These are phyloP conservation scores for Hypoxylon subgilvum DNA, from an alignment of 495 filamentous ascomycete genomes.

Conservation along the genomic window DNA sequence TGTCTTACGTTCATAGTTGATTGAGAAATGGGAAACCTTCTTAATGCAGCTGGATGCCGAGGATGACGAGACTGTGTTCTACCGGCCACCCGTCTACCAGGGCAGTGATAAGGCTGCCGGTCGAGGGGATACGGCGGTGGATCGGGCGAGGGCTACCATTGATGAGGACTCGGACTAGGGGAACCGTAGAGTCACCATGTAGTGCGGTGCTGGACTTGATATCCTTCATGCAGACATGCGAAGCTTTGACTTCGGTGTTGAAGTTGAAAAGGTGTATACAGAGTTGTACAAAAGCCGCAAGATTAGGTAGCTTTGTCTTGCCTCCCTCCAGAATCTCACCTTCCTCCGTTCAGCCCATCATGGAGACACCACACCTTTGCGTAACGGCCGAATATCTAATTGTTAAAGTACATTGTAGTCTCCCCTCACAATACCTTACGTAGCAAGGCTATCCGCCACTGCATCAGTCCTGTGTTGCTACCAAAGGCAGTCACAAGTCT, in stretches of 20 bases:
- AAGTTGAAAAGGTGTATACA: constrained; percentile 24
- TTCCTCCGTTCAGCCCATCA: too few species aligned
- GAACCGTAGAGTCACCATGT: constrained; percentile 18
- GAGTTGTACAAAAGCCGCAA: constrained; percentile 42
- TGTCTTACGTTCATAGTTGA: constrained; percentile 66
- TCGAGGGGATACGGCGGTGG: constrained; percentile 53
- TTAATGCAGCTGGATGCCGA: constrained; percentile 92
- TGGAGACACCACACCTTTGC: not conserved
- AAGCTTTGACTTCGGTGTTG: constrained; percentile 13
- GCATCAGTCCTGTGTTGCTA: too few species aligned
- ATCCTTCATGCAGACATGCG: constrained; percentile 18
- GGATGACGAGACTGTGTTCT: constrained; percentile 82
- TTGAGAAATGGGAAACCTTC: constrained; percentile 98
- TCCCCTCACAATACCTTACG: too few species aligned
- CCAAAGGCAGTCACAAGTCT: too few species aligned
- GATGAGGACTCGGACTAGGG: constrained; percentile 59
- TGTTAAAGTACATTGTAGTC: constrained; percentile 3
- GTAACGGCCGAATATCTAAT: constrained; percentile 3
- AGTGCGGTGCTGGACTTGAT: constrained; percentile 19
- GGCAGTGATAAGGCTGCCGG: constrained; percentile 49
- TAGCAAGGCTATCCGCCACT: too few species aligned
- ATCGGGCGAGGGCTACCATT: constrained; percentile 56
- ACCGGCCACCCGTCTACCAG: constrained; percentile 63
- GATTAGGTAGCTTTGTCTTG: not conserved
- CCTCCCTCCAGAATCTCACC: not conserved